Conservation (phyloP, 2,329 filamentous ascomycete genomes). For the Cytospora leucostoma region DNA sequence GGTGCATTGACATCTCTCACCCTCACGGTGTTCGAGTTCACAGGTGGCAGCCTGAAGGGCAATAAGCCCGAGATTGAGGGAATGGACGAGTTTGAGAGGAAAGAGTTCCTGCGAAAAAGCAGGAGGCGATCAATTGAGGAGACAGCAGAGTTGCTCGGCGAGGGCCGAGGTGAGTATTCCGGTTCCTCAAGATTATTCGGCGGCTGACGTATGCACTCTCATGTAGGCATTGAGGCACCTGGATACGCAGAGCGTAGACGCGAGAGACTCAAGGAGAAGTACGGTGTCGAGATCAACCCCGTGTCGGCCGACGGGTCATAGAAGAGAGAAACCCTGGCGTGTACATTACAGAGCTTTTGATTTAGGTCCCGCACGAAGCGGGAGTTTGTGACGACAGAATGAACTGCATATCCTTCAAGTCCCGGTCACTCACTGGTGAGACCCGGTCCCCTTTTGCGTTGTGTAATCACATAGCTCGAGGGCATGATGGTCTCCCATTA, state of each 20-base stretch:
- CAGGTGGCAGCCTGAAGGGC: conserved; percentile 60
- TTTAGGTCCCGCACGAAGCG: conserved; percentile 1
- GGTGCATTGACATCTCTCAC: conserved; percentile 58
- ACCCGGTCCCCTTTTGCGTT: not conserved
- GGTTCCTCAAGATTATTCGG: conserved; percentile 6
- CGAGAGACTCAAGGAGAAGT: conserved; percentile 80
- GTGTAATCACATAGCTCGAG: not conserved
- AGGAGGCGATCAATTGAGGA: conserved; percentile 75
- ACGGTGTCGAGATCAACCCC: conserved; percentile 80
- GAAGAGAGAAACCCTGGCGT: conserved; percentile 30
- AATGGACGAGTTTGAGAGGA: conserved; percentile 72
- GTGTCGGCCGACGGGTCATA: conserved; percentile 50
- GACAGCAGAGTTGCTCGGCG: conserved; percentile 78
- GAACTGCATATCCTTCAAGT: conserved; percentile 1
- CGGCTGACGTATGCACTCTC: conserved; percentile 18
- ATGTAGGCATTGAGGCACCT: conserved; percentile 73
- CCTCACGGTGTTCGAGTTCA: conserved; percentile 68
- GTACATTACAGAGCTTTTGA: conserved; percentile 27
- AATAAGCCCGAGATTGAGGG: conserved; percentile 63
- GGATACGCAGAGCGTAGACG: conserved; percentile 84
- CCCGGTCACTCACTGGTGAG: not conserved
- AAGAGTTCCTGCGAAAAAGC: conserved; percentile 72
- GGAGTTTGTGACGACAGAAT: conserved; percentile 14
- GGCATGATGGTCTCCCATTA: not conserved
- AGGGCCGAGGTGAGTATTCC: conserved; percentile 72